Evolutionary conservation across 164 flowering plant genomes (phyloP).

Genomic region (Stephania yunnanensis): DNA sequence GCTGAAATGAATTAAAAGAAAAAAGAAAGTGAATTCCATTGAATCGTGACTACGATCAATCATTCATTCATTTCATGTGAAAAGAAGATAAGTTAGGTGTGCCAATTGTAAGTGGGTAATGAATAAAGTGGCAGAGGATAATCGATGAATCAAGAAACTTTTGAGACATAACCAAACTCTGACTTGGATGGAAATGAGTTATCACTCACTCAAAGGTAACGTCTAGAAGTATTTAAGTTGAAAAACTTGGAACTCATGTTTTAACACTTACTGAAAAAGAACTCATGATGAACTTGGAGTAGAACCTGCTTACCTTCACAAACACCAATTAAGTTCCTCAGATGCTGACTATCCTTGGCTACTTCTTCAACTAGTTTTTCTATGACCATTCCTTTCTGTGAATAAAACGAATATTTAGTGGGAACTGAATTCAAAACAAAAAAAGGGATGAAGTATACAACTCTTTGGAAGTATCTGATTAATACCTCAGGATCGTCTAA

Average conservation of each 20-base stretch:
- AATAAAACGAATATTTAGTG: background rate
- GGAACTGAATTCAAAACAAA: background rate
- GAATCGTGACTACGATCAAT: background rate
- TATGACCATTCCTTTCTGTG: slow-evolving; percentile 75
- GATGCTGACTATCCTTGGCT: slow-evolving; percentile 49
- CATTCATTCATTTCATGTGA: background rate
- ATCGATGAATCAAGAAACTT: background rate
- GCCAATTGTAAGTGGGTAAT: background rate
- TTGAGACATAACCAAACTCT: background rate
- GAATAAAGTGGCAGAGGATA: background rate
- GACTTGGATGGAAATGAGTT: background rate
- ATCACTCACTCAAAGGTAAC: background rate
- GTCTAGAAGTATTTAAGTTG: background rate
- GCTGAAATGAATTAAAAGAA: slow-evolving; percentile 42
- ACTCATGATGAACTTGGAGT: background rate
- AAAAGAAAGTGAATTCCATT: background rate
- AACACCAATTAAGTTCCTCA: slow-evolving; percentile 48
- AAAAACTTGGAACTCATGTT: background rate
- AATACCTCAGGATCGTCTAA: slow-evolving; percentile 89
- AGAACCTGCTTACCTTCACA: slow-evolving; percentile 59
- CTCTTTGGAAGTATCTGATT: background rate
- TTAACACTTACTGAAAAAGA: background rate
- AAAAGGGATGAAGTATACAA: background rate
- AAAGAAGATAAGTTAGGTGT: background rate
- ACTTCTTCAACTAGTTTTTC: slow-evolving; percentile 66